phyloP scores from a whole-genome alignment of 768 basidiomycete species.

The Strobilomyces echinocephalus region DNA sequence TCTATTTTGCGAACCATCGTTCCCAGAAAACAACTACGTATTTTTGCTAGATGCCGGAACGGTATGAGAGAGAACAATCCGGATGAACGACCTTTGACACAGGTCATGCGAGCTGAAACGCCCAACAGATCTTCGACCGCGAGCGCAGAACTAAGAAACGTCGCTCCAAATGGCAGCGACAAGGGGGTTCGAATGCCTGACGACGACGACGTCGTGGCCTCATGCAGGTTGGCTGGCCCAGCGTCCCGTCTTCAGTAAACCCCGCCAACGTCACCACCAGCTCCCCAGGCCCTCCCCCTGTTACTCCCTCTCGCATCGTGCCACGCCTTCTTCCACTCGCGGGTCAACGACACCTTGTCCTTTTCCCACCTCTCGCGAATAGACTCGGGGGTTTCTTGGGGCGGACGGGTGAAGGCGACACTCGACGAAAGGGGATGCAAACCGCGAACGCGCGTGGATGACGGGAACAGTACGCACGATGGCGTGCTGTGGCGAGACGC shows the following conservation, averaged over 20 bases:
- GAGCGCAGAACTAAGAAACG: too few relatives aligned
- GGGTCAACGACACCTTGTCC: constrained; percentile 61
- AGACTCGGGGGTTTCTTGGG: constrained; percentile 33
- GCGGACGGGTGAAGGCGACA: constrained; percentile 16
- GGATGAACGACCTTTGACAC: too few relatives aligned
- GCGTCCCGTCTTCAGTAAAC: constrained; percentile 7
- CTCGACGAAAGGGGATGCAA: constrained; percentile 37
- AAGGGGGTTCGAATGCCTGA: neutral
- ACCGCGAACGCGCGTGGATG: constrained; percentile 43
- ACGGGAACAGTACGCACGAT: constrained; percentile 20
- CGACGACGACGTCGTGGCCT: neutral
- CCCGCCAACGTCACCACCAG: constrained; percentile 26
- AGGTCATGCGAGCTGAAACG: too few relatives aligned
- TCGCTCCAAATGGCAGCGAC: too few relatives aligned
- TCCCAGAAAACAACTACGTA: too few relatives aligned
- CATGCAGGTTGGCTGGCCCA: neutral
- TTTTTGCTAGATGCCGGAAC: too few relatives aligned
- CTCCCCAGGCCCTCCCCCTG: constrained; percentile 45
- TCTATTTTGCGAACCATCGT: too few relatives aligned
- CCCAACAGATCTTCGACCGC: too few relatives aligned
- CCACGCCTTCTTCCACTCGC: constrained; percentile 72
- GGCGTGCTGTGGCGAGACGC: constrained; percentile 16
- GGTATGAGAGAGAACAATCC: too few relatives aligned
- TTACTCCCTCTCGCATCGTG: constrained; percentile 71
- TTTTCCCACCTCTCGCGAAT: constrained; percentile 69